phyloP scores from a whole-genome alignment of 2,329 filamentous ascomycete genomes.

The Epichloe sp. region DNA sequence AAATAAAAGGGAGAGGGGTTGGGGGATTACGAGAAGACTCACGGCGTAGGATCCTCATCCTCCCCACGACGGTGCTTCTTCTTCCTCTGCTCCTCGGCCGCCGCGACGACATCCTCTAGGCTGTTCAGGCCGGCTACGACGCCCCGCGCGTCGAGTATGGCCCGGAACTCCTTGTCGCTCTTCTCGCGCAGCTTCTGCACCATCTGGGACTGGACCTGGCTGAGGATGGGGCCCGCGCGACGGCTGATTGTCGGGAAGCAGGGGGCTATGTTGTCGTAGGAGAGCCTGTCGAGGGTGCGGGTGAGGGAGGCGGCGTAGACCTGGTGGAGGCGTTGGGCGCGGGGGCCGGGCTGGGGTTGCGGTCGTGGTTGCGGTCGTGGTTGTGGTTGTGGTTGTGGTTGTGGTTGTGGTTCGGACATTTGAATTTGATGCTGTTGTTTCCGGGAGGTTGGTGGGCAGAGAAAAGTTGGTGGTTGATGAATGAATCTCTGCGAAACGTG shows the following conservation, averaged over 20 bases:
- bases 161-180: constrained; percentile 45
- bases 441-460: background rate
- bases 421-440: background rate
- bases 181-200: constrained; percentile 39
- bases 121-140: constrained; percentile 47
- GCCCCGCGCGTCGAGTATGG: constrained; percentile 35
- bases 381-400: background rate
- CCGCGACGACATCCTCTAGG: constrained; percentile 39
- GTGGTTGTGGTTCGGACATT: background rate
- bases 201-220: constrained; percentile 45
- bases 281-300: constrained; percentile 42
- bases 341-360: constrained; percentile 35
- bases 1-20: too few relatives aligned
- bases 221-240: constrained; percentile 36
- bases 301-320: constrained; percentile 39
- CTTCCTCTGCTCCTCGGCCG: constrained; percentile 8
- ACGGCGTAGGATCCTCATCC: too few relatives aligned
- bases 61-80: background rate
- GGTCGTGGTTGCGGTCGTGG: background rate
- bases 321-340: constrained; percentile 40
- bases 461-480: too few relatives aligned
- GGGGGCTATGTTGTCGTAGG: constrained; percentile 42
- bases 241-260: constrained; percentile 49
- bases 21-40: too few relatives aligned
- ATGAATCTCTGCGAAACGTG: too few relatives aligned